phyloP scores from a whole-genome alignment of 768 basidiomycete genomes.

The Cyclocybe aegerita region DNA sequence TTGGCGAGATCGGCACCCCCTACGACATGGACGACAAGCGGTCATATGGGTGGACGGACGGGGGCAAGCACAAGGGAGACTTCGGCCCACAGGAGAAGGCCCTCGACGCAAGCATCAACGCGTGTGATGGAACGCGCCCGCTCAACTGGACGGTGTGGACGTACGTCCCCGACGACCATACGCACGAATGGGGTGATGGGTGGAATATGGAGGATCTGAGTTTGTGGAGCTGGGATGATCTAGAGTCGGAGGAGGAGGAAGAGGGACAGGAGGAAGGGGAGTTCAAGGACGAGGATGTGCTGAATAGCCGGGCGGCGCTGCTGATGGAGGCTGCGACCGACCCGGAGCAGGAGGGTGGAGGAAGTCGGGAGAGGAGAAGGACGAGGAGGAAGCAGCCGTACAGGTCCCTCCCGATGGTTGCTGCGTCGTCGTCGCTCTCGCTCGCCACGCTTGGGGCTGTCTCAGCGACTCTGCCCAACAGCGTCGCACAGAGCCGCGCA shows the following conservation, averaged over 20 bases:
- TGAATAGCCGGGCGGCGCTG: constrained; percentile 39
- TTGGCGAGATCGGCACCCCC: constrained; percentile 95
- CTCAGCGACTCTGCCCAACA: neutral
- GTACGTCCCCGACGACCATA: constrained; percentile 74
- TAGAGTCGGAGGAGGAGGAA: constrained; percentile 26
- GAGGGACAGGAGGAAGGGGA: constrained; percentile 14
- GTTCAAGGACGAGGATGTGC: constrained; percentile 13
- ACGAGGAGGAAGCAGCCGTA: constrained; percentile 7
- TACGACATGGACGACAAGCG: constrained; percentile 90
- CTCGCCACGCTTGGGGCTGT: constrained; percentile 22
- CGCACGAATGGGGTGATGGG: constrained; percentile 89
- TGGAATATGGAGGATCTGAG: constrained; percentile 98
- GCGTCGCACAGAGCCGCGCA: no score
- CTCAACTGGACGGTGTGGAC: constrained; percentile 88
- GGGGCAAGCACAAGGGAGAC: constrained; percentile 70
- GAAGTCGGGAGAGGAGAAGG: constrained; percentile 1
- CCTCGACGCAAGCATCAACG: constrained; percentile 83
- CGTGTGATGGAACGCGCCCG: constrained; percentile 64
- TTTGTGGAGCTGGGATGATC: constrained; percentile 81
- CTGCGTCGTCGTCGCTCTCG: constrained; percentile 25
- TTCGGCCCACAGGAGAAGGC: constrained; percentile 78
- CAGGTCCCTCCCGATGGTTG: constrained; percentile 16
- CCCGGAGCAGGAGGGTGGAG: constrained; percentile 17
- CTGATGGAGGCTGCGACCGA: constrained; percentile 19
- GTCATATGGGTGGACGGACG: constrained; percentile 78